A percentile compares a stretch with the other conserved stretches of the same genome.
These are phyloP conservation scores for Saposhnikovia divaricata DNA, from an alignment of 129 eudicot genomes.

Conservation along the genomic window DNA sequence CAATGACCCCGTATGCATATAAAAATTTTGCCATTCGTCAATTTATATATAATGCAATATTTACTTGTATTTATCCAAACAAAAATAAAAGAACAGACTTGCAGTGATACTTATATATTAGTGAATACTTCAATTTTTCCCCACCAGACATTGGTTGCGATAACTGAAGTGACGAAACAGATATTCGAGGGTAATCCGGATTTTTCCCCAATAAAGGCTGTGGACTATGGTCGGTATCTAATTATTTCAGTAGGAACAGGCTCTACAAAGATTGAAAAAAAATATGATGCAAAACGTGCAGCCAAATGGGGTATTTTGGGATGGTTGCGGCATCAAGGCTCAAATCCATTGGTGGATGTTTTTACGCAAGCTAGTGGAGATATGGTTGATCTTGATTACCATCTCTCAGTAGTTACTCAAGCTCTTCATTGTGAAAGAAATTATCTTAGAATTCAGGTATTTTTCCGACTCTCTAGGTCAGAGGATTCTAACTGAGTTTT, in stretches of 20 bases:
- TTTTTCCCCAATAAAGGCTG: conserved; percentile 40
- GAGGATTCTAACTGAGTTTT: no score
- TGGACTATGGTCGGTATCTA: conserved; percentile 38
- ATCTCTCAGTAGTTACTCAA: conserved; percentile 30
- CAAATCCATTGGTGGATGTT: conserved; percentile 36
- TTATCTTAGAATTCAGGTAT: conserved; percentile 46
- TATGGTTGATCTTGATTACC: conserved; percentile 47
- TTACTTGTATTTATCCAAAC: no score
- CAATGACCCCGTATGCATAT: no score
- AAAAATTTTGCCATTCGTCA: not conserved
- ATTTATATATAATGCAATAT: no score
- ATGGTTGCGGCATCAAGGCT: conserved; percentile 40
- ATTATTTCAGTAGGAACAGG: conserved; percentile 53
- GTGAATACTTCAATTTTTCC: not conserved
- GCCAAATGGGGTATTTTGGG: conserved; percentile 48
- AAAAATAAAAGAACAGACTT: no score
- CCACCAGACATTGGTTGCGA: conserved; percentile 44
- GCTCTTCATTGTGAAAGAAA: conserved; percentile 36
- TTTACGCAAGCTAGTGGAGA: conserved; percentile 48
- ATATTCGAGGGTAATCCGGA: conserved; percentile 20
- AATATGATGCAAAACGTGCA: conserved; percentile 29
- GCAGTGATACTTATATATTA: not conserved
- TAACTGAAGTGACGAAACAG: conserved; percentile 41
- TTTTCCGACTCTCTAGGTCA: no score
- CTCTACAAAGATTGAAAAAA: conserved; percentile 27